Conservation (phyloP, 306 rosid species). For the Trifolium subterraneum region DNA sequence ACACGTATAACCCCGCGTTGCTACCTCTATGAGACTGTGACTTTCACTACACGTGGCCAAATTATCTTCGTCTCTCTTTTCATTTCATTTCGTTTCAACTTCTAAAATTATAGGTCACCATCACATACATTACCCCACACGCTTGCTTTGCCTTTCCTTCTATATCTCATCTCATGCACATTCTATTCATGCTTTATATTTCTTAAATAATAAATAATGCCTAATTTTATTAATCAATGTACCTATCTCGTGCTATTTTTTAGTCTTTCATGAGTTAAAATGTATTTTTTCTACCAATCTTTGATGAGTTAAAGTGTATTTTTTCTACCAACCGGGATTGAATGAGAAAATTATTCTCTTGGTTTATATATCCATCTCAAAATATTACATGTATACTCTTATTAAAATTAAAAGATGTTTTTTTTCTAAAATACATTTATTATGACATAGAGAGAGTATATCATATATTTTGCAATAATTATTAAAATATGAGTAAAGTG, state of each 20-base stretch:
- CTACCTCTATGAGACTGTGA: slow-evolving; percentile 44
- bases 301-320: too few species aligned
- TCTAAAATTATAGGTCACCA: slow-evolving; percentile 54
- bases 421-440: too few species aligned
- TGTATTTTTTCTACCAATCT: not conserved
- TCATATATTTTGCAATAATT: too few species aligned
- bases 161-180: slow-evolving; percentile 9
- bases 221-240: not conserved
- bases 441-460: too few species aligned
- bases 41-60: slow-evolving; percentile 65
- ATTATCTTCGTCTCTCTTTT: slow-evolving; percentile 4
- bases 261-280: not conserved
- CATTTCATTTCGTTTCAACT: not conserved
- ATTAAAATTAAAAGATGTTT: too few species aligned
- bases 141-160: slow-evolving; percentile 49
- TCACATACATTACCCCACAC: slow-evolving; percentile 74
- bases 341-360: too few species aligned
- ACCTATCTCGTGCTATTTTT: not conserved
- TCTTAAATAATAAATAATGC: not conserved
- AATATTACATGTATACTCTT: too few species aligned
- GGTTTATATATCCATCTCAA: not conserved
- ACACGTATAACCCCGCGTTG: slow-evolving; percentile 85
- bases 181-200: slow-evolving; percentile 12
- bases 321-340: too few species aligned
- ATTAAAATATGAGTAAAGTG: too few species aligned